A percentile compares a stretch with the other conserved stretches of the same genome.
phyloP scores from a whole-genome alignment of 441 rosid species.

The Erodium texanum region DNA sequence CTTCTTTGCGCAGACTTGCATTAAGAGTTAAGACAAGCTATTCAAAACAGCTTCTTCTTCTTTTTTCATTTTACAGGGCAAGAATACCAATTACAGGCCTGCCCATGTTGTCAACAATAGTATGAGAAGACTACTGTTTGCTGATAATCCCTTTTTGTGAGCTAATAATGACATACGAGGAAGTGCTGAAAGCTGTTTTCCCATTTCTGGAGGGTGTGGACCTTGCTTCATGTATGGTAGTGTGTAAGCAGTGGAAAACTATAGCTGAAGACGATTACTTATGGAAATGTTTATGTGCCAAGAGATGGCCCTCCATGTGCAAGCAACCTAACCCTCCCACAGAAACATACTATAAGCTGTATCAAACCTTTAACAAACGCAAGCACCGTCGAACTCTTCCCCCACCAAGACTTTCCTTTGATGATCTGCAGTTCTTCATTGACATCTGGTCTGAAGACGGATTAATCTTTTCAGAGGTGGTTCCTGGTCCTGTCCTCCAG shows the following conservation, averaged over 20 bases:
- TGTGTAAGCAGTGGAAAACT: conserved; percentile 72
- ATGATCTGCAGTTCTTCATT: conserved; percentile 59
- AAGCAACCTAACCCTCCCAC: conserved; percentile 56
- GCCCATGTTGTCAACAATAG: neutral
- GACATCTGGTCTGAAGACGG: conserved; percentile 75
- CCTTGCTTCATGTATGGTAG: conserved; percentile 71
- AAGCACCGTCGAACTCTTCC: conserved; percentile 35
- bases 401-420: conserved; percentile 75
- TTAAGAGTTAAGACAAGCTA: neutral
- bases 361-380: conserved; percentile 48
- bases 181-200: conserved; percentile 68
- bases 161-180: conserved; percentile 46
- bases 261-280: conserved; percentile 68
- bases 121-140: no score
- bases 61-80: neutral
- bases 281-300: conserved; percentile 77
- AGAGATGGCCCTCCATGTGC: conserved; percentile 85
- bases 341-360: conserved; percentile 54
- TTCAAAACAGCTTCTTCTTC: neutral
- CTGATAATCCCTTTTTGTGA: neutral
- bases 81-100: neutral
- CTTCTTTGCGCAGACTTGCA: neutral
- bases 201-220: conserved; percentile 68
- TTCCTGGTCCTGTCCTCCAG: conserved; percentile 49
- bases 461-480: conserved; percentile 61